Percentiles rank a stretch among this genome's conserved stretches.
phyloP scores from a whole-genome alignment of 2,329 filamentous ascomycete genomes.

The Fusarium pilosicola region DNA sequence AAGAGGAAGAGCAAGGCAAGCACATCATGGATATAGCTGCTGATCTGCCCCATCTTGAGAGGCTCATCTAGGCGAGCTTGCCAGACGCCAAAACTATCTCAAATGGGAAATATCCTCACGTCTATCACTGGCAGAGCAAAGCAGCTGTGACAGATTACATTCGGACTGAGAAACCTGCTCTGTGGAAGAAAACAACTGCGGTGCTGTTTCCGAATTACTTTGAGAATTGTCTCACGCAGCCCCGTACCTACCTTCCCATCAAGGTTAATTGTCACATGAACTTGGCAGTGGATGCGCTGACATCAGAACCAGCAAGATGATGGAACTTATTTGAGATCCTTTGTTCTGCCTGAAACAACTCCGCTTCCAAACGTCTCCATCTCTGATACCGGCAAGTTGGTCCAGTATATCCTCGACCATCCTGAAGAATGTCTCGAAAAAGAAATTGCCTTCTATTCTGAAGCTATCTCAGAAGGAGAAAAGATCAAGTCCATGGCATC shows the following conservation, averaged over 20 bases:
- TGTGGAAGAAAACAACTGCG: neutral
- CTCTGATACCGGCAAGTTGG: neutral
- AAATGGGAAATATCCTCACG: neutral
- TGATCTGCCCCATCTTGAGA: neutral
- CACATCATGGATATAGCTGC: neutral
- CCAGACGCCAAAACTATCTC: neutral
- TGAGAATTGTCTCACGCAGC: slow-evolving; percentile 1
- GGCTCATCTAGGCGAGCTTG: neutral
- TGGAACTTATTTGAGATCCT: slow-evolving; percentile 2
- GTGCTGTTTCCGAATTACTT: slow-evolving; percentile 11
- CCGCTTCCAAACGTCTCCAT: neutral
- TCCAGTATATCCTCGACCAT: neutral
- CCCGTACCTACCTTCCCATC: neutral
- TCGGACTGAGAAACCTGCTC: neutral
- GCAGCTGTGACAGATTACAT: neutral
- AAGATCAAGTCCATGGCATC: neutral
- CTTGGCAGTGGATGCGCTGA: accelerated
- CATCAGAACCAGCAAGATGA: neutral
- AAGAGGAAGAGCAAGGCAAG: neutral
- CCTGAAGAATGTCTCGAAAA: neutral
- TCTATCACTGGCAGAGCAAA: slow-evolving; percentile 13
- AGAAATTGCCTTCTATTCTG: neutral
- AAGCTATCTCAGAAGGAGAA: neutral
- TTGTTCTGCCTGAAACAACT: neutral
- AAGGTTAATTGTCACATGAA: neutral